Evolutionary conservation across 2,329 filamentous ascomycete genomes (phyloP), one percentile per base, ranked within the genome.

Genomic region (Pseudopithomyces chartarum): DNA sequence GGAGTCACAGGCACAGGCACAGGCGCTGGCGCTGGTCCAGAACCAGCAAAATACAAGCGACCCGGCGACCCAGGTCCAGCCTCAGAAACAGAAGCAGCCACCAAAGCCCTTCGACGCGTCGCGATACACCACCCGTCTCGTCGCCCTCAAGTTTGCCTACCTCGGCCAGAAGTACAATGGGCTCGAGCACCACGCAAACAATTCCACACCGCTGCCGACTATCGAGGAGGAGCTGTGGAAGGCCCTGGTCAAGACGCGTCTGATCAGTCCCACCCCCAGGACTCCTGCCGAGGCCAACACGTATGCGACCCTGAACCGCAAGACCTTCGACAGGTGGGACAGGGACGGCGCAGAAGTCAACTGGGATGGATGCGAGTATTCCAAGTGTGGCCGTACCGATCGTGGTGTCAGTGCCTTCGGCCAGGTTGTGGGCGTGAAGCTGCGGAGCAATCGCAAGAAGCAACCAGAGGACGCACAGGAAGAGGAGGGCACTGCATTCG

Each of bases 141-240:
- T 99, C 61, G 95, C 94, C 7, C 81, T 99, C 57, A 98, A 97
- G 76, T 87, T 99, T 60, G 93, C 95, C 38, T 99, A 99, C 74
- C 80, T 98, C 34, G 95, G 95, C 45, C 90, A 91, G 73, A 85
- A 86, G 54, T 99, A 98, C 76, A 94, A 95, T 76, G 95, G 95
- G 1, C 96, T 92, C 74, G 95, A 99, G 79, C 91, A 94, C 76
- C 89, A 94, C 70, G 83, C 84, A 57, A 87, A 87, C 63, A 89
- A 90, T 58, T 79, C 75, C 1, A 89, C 87, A 5, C 85, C 86
- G 3, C 75, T 91, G 60, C 88, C 94, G 5, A 93, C 92, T 0
- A 90, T 99, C 60, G 95, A 99, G 76, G 92, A 97, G 77, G 90
- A 93, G 76, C 74, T 99, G 47, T 99, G 92, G 91, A 93, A 93